Percentiles rank a stretch among this genome's conserved stretches.
phyloP scores from a whole-genome alignment of 1,139 yeast genomes.

The Scheffersomyces segobiensis region DNA sequence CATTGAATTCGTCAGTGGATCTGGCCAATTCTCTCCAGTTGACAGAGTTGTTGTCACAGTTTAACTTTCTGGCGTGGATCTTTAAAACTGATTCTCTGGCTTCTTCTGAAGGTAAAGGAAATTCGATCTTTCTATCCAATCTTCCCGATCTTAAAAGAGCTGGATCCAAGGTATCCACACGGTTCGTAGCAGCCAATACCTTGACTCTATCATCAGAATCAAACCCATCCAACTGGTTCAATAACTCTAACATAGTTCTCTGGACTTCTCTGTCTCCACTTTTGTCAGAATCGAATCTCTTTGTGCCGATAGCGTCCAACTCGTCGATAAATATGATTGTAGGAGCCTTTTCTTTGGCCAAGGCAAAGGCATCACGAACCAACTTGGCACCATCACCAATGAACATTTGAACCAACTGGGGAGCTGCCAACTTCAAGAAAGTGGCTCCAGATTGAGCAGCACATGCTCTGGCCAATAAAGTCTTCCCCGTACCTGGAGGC shows the following conservation, averaged over 20 bases:
- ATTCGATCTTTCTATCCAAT: constrained; percentile 95
- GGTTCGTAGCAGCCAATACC: constrained; percentile 96
- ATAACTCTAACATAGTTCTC: constrained; percentile 96
- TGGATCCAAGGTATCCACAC: constrained; percentile 97
- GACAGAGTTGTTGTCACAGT: constrained; percentile 80
- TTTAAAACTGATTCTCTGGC: constrained; percentile 95
- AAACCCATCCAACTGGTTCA: constrained; percentile 96
- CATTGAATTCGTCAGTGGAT: constrained; percentile 96
- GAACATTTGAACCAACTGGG: constrained; percentile 98
- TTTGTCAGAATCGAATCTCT: constrained; percentile 96
- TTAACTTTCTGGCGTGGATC: constrained; percentile 95
- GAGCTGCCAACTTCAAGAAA: constrained; percentile 93
- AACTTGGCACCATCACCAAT: constrained; percentile 99
- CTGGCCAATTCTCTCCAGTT: constrained; percentile 99
- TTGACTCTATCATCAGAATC: constrained; percentile 98
- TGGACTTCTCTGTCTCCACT: constrained; percentile 99
- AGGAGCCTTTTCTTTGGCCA: constrained; percentile 98
- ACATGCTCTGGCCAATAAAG: constrained; percentile 95
- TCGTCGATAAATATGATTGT: constrained; percentile 97
- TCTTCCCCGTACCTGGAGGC: constrained; percentile 99
- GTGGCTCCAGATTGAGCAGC: constrained; percentile 99
- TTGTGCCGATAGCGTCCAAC: constrained; percentile 98
- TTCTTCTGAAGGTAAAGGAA: constrained; percentile 96
- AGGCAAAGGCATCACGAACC: constrained; percentile 97
- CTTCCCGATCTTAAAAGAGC: constrained; percentile 97